Conservation (phyloP, 1,284 basidiomycete species). For the Tilletia caries region DNA sequence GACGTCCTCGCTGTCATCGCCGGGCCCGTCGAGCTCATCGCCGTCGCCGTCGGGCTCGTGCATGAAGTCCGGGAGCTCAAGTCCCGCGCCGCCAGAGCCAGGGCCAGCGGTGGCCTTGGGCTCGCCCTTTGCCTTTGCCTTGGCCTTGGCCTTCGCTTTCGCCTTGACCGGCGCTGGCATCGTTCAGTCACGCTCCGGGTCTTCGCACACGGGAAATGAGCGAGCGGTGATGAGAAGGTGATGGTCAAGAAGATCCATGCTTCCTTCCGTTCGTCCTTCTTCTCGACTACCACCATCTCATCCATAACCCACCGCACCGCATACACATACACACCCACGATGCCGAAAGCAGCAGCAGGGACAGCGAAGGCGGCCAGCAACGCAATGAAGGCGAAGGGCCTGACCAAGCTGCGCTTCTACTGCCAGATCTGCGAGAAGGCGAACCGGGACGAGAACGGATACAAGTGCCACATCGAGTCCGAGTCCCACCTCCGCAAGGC, state of each 20-base stretch:
- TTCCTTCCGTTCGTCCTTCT: not conserved
- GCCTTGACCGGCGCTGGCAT: not conserved
- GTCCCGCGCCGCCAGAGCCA: too few relatives aligned
- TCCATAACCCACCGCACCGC: constrained; percentile 4
- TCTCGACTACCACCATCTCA: not conserved
- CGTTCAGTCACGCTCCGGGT: not conserved
- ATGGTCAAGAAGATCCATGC: not conserved
- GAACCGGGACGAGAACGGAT: constrained; percentile 51
- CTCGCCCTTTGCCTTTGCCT: not conserved
- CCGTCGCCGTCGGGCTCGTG: not conserved
- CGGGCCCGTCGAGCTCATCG: not conserved
- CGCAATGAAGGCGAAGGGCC: constrained; percentile 50
- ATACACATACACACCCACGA: not conserved
- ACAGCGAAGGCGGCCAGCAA: constrained; percentile 46
- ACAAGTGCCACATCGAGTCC: constrained; percentile 66
- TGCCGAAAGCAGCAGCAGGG: constrained; percentile 28
- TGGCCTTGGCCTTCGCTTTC: not conserved
- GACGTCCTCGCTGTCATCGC: too few relatives aligned
- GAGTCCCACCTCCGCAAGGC: constrained; percentile 91
- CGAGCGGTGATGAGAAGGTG: not conserved
- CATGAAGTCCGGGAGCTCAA: constrained; percentile 9
- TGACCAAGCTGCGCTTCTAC: constrained; percentile 53
- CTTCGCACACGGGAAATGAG: not conserved
- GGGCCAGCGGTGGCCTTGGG: not conserved
- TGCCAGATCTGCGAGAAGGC: constrained; percentile 52